Conservation (phyloP, 2,329 filamentous ascomycete species). For the Pseudogymnoascus sp. region DNA sequence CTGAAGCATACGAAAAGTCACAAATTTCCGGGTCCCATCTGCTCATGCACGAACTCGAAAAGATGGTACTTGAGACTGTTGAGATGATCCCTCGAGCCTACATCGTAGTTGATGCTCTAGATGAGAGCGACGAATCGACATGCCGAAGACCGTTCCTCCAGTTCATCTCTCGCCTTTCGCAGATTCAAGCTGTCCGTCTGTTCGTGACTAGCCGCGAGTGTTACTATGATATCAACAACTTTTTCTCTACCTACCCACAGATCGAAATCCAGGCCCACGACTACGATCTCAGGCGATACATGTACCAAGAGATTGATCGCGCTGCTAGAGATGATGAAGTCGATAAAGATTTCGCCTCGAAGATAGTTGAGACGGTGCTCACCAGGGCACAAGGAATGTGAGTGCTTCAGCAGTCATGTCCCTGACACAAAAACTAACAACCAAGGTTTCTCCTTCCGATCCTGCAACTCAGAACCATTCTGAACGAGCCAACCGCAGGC, state of each 20-base stretch:
- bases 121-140: background rate
- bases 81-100: background rate
- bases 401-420: background rate
- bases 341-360: slow-evolving; percentile 21
- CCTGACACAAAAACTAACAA: background rate
- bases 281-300: slow-evolving; percentile 21
- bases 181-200: background rate
- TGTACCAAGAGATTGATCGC: slow-evolving; percentile 18
- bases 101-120: background rate
- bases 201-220: background rate
- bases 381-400: slow-evolving; percentile 26
- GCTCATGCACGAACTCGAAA: slow-evolving; percentile 17
- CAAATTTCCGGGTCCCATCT: background rate
- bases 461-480: slow-evolving; percentile 26
- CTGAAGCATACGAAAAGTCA: slow-evolving; percentile 22
- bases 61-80: background rate
- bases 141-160: background rate
- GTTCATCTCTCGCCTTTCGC: background rate
- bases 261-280: slow-evolving; percentile 15
- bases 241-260: slow-evolving; percentile 1
- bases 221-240: background rate
- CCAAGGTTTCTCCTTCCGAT: slow-evolving; percentile 26
- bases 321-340: slow-evolving; percentile 19
- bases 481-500: slow-evolving; percentile 26
- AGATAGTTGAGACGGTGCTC: slow-evolving; percentile 22